phyloP scores from a whole-genome alignment of 2,329 filamentous ascomycete species.

The Trichocomaceae sp. region DNA sequence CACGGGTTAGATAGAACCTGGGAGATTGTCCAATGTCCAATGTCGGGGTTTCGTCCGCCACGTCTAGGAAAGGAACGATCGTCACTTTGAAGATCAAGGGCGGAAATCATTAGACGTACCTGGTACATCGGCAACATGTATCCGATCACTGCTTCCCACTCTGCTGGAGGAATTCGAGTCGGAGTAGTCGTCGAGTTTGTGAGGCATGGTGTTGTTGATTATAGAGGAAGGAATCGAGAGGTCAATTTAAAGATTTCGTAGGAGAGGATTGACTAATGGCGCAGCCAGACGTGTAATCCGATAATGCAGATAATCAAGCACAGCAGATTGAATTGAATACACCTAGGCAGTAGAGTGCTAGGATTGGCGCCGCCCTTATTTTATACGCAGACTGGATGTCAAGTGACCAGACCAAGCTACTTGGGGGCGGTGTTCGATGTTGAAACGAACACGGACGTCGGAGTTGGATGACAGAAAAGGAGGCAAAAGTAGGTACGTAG shows the following conservation, averaged over 20 bases:
- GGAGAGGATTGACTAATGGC: background rate
- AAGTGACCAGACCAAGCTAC: background rate
- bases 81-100: background rate
- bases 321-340: background rate
- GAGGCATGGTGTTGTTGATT: constrained; percentile 11
- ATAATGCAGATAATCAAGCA: background rate
- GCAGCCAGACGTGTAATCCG: constrained; percentile 8
- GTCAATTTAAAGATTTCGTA: background rate
- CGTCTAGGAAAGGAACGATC: too few relatives aligned
- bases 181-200: constrained; percentile 13
- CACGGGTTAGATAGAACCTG: constrained; percentile 6
- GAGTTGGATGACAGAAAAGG: background rate
- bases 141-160: constrained; percentile 13
- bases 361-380: background rate
- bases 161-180: constrained; percentile 13
- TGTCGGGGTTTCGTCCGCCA: background rate
- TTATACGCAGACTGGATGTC: background rate
- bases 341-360: background rate
- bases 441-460: constrained; percentile 8
- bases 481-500: background rate
- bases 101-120: background rate
- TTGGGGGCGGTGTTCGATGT: constrained; percentile 7
- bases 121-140: constrained; percentile 10
- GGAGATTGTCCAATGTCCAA: background rate
- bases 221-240: background rate